Percentiles rank a stretch among this genome's conserved stretches.
Conservation (phyloP, 345 rosid species). For the Citrus australasica region DNA sequence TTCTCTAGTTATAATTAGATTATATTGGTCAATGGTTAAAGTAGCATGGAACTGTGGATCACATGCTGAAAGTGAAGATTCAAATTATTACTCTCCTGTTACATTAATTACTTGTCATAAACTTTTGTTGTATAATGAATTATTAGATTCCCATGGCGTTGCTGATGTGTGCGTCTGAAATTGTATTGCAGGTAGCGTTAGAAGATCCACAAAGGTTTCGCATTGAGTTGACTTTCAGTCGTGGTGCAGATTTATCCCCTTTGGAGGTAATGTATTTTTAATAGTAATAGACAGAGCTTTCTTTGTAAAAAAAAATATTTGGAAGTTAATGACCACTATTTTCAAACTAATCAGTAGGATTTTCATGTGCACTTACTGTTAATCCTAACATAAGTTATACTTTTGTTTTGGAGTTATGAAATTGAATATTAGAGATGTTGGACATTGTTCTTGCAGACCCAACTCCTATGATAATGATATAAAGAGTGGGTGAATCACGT, state of each 20-base stretch:
- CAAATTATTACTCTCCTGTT: not conserved
- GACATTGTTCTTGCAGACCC: not conserved
- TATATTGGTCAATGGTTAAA: not conserved
- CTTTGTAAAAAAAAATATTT: not conserved
- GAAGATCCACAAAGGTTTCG: slow-evolving; percentile 92
- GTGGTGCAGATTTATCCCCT: slow-evolving; percentile 96
- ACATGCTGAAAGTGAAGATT: not conserved
- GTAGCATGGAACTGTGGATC: no score
- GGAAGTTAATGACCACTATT: not conserved
- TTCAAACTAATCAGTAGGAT: not conserved
- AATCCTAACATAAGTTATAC: not conserved
- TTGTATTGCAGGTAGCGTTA: slow-evolving; percentile 55
- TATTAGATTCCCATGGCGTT: not conserved
- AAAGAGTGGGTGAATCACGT: not conserved
- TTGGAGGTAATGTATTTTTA: slow-evolving; percentile 57
- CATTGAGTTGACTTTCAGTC: slow-evolving; percentile 87
- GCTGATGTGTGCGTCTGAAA: not conserved
- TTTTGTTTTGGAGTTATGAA: not conserved
- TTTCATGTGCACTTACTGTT: not conserved
- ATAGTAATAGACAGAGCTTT: not conserved
- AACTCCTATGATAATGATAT: not conserved
- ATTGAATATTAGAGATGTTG: not conserved
- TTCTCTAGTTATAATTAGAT: not conserved
- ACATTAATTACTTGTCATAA: not conserved
- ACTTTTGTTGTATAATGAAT: not conserved